Evolutionary conservation across 495 filamentous ascomycete species (phyloP).

Genomic region (Parmelia sp.): DNA sequence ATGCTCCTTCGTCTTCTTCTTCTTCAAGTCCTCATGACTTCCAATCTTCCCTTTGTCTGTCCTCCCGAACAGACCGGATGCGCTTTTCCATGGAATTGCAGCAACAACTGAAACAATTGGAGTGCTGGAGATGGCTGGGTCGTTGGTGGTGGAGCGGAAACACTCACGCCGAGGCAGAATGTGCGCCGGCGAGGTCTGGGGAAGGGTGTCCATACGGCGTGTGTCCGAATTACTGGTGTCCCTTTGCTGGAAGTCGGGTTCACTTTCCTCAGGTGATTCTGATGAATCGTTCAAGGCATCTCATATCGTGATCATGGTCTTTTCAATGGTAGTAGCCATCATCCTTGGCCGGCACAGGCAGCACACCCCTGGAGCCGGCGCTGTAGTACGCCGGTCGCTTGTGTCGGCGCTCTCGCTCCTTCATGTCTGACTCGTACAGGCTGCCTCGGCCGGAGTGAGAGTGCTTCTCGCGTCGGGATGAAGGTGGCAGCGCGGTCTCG

Average conservation of each 20-base stretch:
- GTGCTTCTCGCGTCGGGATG: conserved; percentile 15
- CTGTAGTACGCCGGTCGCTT: conserved; percentile 9
- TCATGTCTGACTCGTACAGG: conserved; percentile 24
- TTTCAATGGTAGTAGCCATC: conserved; percentile 3
- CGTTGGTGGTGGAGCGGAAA: not conserved
- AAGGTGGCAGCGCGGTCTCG: conserved; percentile 13
- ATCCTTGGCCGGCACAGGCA: conserved; percentile 19
- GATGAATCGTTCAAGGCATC: not conserved
- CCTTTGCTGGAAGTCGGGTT: not conserved
- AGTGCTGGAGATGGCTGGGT: not conserved
- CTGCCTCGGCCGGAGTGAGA: conserved; percentile 18
- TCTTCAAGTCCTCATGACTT: not conserved
- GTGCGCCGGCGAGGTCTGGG: not conserved
- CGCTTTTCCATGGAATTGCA: not conserved
- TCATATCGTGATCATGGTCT: not conserved
- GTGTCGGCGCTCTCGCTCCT: conserved; percentile 17
- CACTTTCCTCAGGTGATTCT: not conserved
- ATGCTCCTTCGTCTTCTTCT: not conserved
- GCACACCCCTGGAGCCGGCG: conserved; percentile 3
- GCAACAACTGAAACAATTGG: not conserved
- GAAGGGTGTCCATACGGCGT: not conserved
- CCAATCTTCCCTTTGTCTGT: not conserved
- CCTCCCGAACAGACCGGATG: not conserved
- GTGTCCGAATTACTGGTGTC: conserved; percentile 1
- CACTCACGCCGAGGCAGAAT: not conserved